A percentile compares a stretch with the other conserved stretches of the same genome.
phyloP scores from a whole-genome alignment of 768 basidiomycete genomes.

The Boletus eberwhitei region DNA sequence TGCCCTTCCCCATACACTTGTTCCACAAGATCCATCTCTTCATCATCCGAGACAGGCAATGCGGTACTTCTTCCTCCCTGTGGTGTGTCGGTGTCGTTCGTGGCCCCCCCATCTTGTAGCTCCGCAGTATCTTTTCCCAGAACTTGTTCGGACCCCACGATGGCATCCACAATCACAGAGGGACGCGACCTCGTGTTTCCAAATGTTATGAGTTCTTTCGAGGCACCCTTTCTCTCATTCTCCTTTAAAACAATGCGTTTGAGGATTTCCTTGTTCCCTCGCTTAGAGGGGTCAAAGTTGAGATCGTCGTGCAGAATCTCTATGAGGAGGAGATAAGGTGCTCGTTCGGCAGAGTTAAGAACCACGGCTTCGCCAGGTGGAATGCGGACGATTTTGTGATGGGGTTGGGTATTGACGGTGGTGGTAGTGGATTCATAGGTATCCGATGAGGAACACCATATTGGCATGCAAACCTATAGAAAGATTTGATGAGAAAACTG shows the following conservation, averaged over 20 bases:
- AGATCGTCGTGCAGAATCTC: slow-evolving; percentile 90
- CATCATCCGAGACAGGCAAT: slow-evolving; percentile 46
- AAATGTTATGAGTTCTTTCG: slow-evolving; percentile 53
- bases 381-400: slow-evolving; percentile 95
- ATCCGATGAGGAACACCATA: slow-evolving; percentile 83
- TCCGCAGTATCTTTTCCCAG: slow-evolving; percentile 30
- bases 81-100: slow-evolving; percentile 16
- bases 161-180: slow-evolving; percentile 18
- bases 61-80: slow-evolving; percentile 18
- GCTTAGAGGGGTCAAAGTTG: slow-evolving; percentile 83
- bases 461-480: slow-evolving; percentile 75
- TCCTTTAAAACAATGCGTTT: slow-evolving; percentile 73
- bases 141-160: slow-evolving; percentile 31
- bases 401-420: slow-evolving; percentile 50
- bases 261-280: slow-evolving; percentile 82
- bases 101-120: slow-evolving; percentile 15
- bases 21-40: slow-evolving; percentile 96
- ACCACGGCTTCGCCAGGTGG: slow-evolving; percentile 98
- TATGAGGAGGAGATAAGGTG: slow-evolving; percentile 88
- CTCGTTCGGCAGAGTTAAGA: slow-evolving; percentile 94
- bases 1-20: slow-evolving; percentile 85
- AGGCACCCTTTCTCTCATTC: slow-evolving; percentile 53
- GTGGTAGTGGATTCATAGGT: slow-evolving; percentile 33
- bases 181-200: slow-evolving; percentile 21
- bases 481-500: slow-evolving; percentile 4